These are phyloP conservation scores for Senna tora DNA, from an alignment of 306 rosid species.

Conservation along the genomic window DNA sequence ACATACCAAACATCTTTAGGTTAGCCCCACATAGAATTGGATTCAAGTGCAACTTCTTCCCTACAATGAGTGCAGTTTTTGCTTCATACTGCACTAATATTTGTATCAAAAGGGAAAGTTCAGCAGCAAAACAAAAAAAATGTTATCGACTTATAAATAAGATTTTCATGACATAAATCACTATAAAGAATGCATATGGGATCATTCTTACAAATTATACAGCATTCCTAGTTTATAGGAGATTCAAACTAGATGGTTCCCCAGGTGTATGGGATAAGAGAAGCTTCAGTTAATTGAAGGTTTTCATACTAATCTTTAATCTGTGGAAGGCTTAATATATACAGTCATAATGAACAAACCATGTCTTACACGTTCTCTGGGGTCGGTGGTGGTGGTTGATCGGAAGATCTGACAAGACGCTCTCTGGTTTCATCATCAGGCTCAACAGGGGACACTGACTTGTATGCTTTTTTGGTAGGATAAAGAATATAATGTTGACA, in stretches of 20 bases:
- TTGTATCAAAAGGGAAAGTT: neutral
- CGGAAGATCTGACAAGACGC: conserved; percentile 42
- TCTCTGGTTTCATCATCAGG: conserved; percentile 41
- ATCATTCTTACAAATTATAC: conserved; percentile 27
- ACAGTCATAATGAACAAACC: conserved; percentile 10
- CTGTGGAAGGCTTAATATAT: conserved; percentile 9
- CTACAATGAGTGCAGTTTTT: neutral
- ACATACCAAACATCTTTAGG: too few relatives aligned
- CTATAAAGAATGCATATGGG: conserved; percentile 3
- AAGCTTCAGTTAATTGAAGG: neutral
- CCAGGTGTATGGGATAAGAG: conserved; percentile 1
- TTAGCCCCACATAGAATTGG: neutral
- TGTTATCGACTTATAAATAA: neutral
- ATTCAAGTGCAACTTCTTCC: conserved; percentile 6
- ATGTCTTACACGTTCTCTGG: conserved; percentile 44
- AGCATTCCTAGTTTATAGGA: neutral
- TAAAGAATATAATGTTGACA: conserved; percentile 51
- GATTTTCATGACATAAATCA: conserved; percentile 18
- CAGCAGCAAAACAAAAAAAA: conserved; percentile 1
- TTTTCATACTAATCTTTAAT: conserved; percentile 17
- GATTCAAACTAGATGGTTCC: conserved; percentile 8
- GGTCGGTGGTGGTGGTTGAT: conserved; percentile 36
- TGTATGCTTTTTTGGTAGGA: conserved; percentile 24
- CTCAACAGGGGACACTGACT: conserved; percentile 20
- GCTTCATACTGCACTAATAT: neutral